phyloP scores from a whole-genome alignment of 2,329 filamentous ascomycete species.

The Zasmidium cellare region DNA sequence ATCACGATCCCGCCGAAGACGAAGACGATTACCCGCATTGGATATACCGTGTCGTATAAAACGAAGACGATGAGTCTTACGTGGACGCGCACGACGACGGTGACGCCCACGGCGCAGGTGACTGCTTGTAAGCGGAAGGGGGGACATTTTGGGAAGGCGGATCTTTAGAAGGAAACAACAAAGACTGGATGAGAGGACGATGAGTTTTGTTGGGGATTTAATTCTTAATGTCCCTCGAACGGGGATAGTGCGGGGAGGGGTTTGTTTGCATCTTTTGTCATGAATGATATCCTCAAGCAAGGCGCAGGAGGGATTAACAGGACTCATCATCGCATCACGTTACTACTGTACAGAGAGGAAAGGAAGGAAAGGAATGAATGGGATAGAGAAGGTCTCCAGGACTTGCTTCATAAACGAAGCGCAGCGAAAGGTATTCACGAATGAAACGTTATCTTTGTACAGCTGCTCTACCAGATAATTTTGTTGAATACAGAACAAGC shows the following conservation, averaged over 20 bases:
- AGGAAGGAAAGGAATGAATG: background rate
- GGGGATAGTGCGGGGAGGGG: too few species aligned
- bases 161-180: background rate
- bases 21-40: slow-evolving; percentile 8
- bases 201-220: too few species aligned
- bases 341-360: too few species aligned
- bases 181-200: too few species aligned
- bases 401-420: background rate
- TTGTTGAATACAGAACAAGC: too few species aligned
- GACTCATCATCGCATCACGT: too few species aligned
- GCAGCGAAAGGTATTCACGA: too few species aligned
- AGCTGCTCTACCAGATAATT: background rate
- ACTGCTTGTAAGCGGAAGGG: slow-evolving; percentile 14
- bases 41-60: slow-evolving; percentile 7
- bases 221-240: too few species aligned
- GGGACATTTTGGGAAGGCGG: slow-evolving; percentile 12
- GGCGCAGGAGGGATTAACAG: too few species aligned
- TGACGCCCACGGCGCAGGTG: slow-evolving; percentile 8
- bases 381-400: background rate
- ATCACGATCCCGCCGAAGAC: slow-evolving; percentile 8
- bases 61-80: slow-evolving; percentile 13
- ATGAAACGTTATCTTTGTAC: background rate
- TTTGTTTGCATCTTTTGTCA: too few species aligned
- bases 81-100: slow-evolving; percentile 17
- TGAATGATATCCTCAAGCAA: too few species aligned